Evolutionary conservation across 169 alveolate species (phyloP), one percentile per base, ranked within the genome.

Genomic region (Theileria sp.): DNA sequence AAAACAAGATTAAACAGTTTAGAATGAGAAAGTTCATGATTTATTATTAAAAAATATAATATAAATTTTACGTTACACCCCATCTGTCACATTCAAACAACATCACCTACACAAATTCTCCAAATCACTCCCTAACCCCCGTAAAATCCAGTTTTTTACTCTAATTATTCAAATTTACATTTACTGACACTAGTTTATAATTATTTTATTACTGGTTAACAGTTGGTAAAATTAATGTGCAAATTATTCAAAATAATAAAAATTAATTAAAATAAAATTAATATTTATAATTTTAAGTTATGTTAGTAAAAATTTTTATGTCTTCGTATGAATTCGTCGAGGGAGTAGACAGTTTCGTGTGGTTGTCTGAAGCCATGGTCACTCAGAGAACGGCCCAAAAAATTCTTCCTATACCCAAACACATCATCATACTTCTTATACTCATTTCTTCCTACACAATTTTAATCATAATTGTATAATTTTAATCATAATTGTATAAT

Each of bases 321-420:
- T 17, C 67, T 58, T 58, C 67, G 28, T 58, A 58, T 58, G 32
- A 58, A 58, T 58, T 58, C 67, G 10, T 58, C 67, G 15, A 58
- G 28, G 0, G 67, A 58, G 32, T 58, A 58, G 28, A 58, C 34
- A 8, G 28, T 58, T 58, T 58, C 67, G 54, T 44, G 54, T 1
- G 54, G 54, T 25, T 58, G 67, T 25, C 36, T 25, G 36, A 58
- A 17, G 32, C 34, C n/a, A 13, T 19, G 28, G 13, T 58, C 67
- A 44, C 54, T 44, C 28, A 58, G 67, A 1, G 28, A 21, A 19
- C 67, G 28, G 8, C 67, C 67, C 8, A 58, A 25, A 9, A 58
- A 21, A 25, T 58, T 19, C 34, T 13, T 58, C 67, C 67, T 8
- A 58, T 58, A 21, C 36, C 36, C 67, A 25, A 58, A 58, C 67